These are phyloP conservation scores for Barnettozyma hawaiiensis DNA, from an alignment of 1,139 yeast genomes.

Conservation along the genomic window DNA sequence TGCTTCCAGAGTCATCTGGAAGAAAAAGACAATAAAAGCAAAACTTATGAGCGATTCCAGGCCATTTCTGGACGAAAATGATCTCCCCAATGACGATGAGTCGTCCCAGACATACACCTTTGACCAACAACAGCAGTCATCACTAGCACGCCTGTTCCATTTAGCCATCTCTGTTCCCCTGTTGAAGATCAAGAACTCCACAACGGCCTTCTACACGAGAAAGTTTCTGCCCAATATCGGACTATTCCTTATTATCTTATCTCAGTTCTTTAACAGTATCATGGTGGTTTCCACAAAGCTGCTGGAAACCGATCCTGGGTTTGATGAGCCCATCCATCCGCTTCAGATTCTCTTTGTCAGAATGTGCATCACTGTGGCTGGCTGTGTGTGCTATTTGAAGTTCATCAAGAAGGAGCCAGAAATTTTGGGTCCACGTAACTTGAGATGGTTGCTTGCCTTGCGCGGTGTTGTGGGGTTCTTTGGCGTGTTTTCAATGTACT, in stretches of 20 bases:
- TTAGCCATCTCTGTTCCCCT: slow-evolving; percentile 5
- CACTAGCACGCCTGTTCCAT: no score
- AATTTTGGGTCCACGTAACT: slow-evolving; percentile 64
- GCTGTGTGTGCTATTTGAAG: slow-evolving; percentile 53
- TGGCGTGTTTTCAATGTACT: slow-evolving; percentile 75
- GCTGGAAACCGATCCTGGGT: slow-evolving; percentile 55
- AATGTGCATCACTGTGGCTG: slow-evolving; percentile 63
- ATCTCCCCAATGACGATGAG: slow-evolving; percentile 12
- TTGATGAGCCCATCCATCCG: slow-evolving; percentile 58
- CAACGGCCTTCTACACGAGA: slow-evolving; percentile 1
- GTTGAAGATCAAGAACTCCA: background rate
- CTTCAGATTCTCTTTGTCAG: slow-evolving; percentile 64
- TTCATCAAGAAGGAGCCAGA: slow-evolving; percentile 46
- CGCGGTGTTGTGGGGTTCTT: slow-evolving; percentile 74
- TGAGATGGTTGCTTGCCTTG: slow-evolving; percentile 48
- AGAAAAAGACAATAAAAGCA: no score
- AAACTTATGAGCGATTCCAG: slow-evolving; percentile 3
- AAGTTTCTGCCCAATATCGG: slow-evolving; percentile 30
- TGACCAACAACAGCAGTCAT: no score
- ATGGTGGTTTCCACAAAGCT: slow-evolving; percentile 75
- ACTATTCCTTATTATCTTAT: slow-evolving; percentile 38
- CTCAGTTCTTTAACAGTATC: slow-evolving; percentile 66
- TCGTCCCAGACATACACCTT: background rate
- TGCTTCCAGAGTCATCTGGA: no score
- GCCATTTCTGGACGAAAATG: slow-evolving; percentile 9